These are phyloP conservation scores for Leishmania aethiopica DNA, from an alignment of 208 protist species.

Conservation along the genomic window DNA sequence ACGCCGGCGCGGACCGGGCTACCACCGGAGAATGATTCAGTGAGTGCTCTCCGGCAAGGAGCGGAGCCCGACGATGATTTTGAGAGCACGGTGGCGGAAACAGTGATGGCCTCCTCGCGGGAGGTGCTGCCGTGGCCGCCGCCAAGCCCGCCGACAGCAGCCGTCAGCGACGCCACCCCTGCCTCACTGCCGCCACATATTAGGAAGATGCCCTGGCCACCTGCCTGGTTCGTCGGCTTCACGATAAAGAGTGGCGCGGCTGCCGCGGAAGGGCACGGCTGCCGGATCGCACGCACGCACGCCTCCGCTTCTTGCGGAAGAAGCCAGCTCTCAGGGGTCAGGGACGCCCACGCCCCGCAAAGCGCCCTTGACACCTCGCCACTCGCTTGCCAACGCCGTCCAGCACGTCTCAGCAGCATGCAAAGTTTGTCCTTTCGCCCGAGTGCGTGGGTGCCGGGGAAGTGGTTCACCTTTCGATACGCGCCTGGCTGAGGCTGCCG, in stretches of 20 bases:
- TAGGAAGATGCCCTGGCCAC: slow-evolving; percentile 73
- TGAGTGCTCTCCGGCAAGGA: not conserved
- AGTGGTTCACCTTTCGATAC: slow-evolving; percentile 90
- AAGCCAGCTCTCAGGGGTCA: slow-evolving; percentile 33
- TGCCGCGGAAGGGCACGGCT: slow-evolving; percentile 13
- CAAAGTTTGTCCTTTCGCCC: slow-evolving; percentile 85
- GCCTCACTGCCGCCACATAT: slow-evolving; percentile 24
- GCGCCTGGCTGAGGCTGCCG: not conserved
- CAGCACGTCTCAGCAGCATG: slow-evolving; percentile 39
- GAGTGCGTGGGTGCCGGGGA: slow-evolving; percentile 84
- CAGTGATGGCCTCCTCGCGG: not conserved
- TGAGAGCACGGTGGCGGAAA: not conserved
- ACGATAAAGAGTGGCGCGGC: slow-evolving; percentile 63
- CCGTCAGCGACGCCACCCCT: slow-evolving; percentile 9
- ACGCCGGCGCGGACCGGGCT: not conserved
- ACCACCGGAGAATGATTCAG: not conserved
- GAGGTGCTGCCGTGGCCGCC: not conserved
- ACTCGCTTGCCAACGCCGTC: slow-evolving; percentile 23
- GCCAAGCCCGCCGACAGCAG: slow-evolving; percentile 11
- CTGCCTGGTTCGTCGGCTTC: slow-evolving; percentile 69
- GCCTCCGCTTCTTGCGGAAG: slow-evolving; percentile 58
- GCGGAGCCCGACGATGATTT: not conserved
- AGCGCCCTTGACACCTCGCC: not conserved
- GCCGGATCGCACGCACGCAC: slow-evolving; percentile 32
- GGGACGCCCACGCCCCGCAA: slow-evolving; percentile 7